Base-by-base conservation (phyloP, 129 eudicot species). In the Artemisia argyi region DNA sequence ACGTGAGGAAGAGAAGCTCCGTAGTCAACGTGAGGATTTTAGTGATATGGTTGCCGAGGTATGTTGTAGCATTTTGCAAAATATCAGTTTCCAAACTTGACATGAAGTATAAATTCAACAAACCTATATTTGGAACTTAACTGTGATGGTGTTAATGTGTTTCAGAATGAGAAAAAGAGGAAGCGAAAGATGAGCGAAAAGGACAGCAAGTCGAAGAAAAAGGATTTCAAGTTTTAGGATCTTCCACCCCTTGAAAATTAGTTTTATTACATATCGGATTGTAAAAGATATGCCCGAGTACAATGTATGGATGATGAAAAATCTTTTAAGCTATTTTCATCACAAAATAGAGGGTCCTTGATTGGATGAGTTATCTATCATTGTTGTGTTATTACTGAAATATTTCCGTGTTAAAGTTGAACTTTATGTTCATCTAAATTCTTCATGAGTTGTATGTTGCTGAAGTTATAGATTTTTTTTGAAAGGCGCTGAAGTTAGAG, bases 1-100 rank as follows among this genome's bases (percentile, higher is more conserved):
- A 14, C 17, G 56, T 39, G 46, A 39, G 46, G 46, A 39, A 39
- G 46, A 39, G 46, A 39, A 39, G 46, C 46, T 39, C 46, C 46
- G 46, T 7, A 39, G 46, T 68, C 90, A 92, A 79, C 78, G 83
- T 4, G 98, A 92, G 77, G 96, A 92, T 75, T 92, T 92, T 84
- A 92, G 98, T 74, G 98, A 92, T 76, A 92, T 92, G 98, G 98
- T 92, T 75, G 96, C 95, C 2, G 96, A 92, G 96, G 98, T 92
- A 54, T 13, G 79, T 76, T 5, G 10, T 7, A 39, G 11, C 46
- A 39, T 39, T 39, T 39, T 39, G 46, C 46, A 8, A 39, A 39
- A 7, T 8, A 7, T 39, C 46, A 39, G 20, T 53, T 64, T 55
- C 14, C 1, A 30, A 39, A n/a, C 0, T 51, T 8, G 16, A 22